These are phyloP conservation scores for Leishmania turanica DNA, from an alignment of 208 protist genomes.

Conservation along the genomic window DNA sequence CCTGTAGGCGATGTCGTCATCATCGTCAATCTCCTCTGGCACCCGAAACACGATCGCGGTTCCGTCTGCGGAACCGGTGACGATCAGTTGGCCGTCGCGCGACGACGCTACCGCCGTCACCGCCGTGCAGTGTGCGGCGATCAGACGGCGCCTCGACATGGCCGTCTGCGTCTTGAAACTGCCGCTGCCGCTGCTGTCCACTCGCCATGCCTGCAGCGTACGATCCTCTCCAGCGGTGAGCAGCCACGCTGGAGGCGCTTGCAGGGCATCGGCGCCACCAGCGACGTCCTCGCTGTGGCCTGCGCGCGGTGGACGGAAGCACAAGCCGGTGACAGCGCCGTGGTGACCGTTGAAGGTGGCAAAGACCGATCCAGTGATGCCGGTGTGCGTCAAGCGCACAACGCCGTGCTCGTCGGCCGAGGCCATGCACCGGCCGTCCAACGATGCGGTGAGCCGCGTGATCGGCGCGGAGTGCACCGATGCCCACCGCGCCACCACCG, in stretches of 20 bases:
- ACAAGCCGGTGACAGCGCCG: slow-evolving; percentile 49
- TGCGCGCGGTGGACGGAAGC: slow-evolving; percentile 35
- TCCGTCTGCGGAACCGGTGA: slow-evolving; percentile 69
- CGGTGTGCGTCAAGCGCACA: slow-evolving; percentile 61
- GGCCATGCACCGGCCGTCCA: slow-evolving; percentile 72
- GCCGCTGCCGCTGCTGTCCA: slow-evolving; percentile 21
- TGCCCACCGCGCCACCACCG: slow-evolving; percentile 39
- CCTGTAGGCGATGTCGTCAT: slow-evolving; percentile 4
- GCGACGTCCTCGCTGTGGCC: slow-evolving; percentile 7
- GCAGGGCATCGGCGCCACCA: slow-evolving; percentile 4
- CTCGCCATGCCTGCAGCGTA: slow-evolving; percentile 51
- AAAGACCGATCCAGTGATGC: slow-evolving; percentile 60
- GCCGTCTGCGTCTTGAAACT: neutral
- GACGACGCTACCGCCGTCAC: slow-evolving; percentile 68
- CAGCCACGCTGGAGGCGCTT: slow-evolving; percentile 23
- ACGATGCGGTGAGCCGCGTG: slow-evolving; percentile 55
- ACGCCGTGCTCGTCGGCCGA: slow-evolving; percentile 73
- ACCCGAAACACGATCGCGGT: slow-evolving; percentile 57
- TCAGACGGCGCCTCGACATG: slow-evolving; percentile 13
- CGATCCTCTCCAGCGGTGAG: slow-evolving; percentile 44
- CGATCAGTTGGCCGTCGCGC: slow-evolving; percentile 47
- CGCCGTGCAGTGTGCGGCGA: slow-evolving; percentile 38
- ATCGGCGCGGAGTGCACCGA: slow-evolving; percentile 66
- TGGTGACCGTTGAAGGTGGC: slow-evolving; percentile 71
- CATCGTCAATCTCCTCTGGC: neutral